Evolutionary conservation across 768 basidiomycete genomes (phyloP).

Genomic region (Mycena floridula): DNA sequence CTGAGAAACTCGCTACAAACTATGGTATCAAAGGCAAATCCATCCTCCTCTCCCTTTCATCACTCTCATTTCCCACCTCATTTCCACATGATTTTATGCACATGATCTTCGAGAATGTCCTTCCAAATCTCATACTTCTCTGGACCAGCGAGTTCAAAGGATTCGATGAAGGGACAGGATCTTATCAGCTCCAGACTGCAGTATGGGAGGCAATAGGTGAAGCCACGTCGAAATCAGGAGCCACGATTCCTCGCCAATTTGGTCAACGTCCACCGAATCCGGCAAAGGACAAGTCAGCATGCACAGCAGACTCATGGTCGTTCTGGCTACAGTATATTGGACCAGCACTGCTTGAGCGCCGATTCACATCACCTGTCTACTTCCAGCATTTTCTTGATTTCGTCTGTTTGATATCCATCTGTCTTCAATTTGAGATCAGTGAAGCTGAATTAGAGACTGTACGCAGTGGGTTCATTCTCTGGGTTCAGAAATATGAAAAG

Average conservation of each 20-base stretch:
- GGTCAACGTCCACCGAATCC: conserved; percentile 17
- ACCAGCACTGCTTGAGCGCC: conserved; percentile 16
- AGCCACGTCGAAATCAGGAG: conserved; percentile 15
- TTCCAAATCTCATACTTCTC: conserved; percentile 20
- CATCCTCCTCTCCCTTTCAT: conserved; percentile 15
- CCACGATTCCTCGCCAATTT: conserved; percentile 18
- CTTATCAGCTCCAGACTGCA: conserved; percentile 12
- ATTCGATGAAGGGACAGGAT: conserved; percentile 16
- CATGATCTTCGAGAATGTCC: conserved; percentile 27
- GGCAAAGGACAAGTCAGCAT: conserved; percentile 8
- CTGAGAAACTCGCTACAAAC: conserved; percentile 9
- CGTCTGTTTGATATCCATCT: conserved; percentile 16
- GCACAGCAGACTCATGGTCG: conserved; percentile 20
- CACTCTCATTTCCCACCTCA: conserved; percentile 17
- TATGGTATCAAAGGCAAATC: conserved; percentile 19
- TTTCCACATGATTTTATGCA: conserved; percentile 35
- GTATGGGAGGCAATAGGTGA: conserved; percentile 25
- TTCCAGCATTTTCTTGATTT: conserved; percentile 25
- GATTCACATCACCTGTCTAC: conserved; percentile 16
- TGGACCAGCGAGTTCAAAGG: conserved; percentile 29
- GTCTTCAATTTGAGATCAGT: conserved; percentile 20
- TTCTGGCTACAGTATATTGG: conserved; percentile 23
- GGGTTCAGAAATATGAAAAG: conserved; percentile 23
- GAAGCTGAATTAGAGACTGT: conserved; percentile 11
- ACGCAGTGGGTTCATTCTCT: conserved; percentile 13